Percentiles rank a stretch among this genome's conserved stretches.
phyloP scores from a whole-genome alignment of 306 rosid genomes.

The Hippophae rhamnoides region DNA sequence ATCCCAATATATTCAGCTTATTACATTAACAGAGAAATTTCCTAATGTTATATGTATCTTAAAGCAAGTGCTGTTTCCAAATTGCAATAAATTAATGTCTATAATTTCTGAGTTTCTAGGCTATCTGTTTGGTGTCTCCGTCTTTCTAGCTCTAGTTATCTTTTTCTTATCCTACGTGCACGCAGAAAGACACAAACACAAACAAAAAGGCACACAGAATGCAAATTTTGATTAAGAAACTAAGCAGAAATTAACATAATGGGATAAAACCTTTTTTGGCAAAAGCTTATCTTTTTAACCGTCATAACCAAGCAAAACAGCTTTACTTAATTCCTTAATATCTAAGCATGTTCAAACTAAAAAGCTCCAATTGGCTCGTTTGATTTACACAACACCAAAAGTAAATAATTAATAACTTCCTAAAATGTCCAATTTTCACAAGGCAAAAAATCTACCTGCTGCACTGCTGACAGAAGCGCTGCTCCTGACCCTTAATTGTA shows the following conservation, averaged over 20 bases:
- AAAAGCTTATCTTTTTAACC: neutral
- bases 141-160: neutral
- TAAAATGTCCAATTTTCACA: no score
- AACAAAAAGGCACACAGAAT: neutral
- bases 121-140: neutral
- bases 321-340: neutral
- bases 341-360: neutral
- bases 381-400: no score
- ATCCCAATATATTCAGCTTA: no score
- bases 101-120: neutral
- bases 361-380: neutral
- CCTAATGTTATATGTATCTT: no score
- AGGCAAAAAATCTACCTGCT: conserved; percentile 43
- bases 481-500: conserved; percentile 53
- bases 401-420: no score
- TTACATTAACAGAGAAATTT: no score
- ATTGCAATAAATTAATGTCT: no score
- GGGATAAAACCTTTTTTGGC: no score
- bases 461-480: conserved; percentile 92
- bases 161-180: neutral
- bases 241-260: neutral
- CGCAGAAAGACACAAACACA: neutral
- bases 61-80: no score
- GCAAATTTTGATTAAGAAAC: neutral
- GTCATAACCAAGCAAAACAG: neutral